These are phyloP conservation scores for Solioccasus polychromus DNA, from an alignment of 768 basidiomycete species.

Conservation along the genomic window DNA sequence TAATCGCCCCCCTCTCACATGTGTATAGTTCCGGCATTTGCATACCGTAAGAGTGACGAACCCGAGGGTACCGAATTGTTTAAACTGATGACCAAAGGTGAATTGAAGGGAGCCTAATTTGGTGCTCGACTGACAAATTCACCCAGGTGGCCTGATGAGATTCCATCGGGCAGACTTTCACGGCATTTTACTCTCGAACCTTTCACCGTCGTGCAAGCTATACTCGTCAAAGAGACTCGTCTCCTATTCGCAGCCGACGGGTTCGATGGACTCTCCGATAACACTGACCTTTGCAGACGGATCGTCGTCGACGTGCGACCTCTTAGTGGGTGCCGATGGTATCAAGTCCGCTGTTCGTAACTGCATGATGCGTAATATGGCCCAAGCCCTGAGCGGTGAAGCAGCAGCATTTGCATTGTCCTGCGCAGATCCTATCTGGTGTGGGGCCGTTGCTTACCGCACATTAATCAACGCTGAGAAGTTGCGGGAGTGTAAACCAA, in stretches of 20 bases:
- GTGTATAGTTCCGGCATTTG: conserved; percentile 47
- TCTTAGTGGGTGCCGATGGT: conserved; percentile 71
- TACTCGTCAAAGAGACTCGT: conserved; percentile 58
- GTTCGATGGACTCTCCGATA: conserved; percentile 32
- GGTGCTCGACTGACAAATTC: conserved; percentile 3
- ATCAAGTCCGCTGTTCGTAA: conserved; percentile 51
- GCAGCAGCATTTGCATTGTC: conserved; percentile 42
- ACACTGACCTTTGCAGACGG: conserved; percentile 62
- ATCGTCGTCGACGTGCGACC: conserved; percentile 54
- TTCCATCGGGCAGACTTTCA: conserved; percentile 74
- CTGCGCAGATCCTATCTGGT: conserved; percentile 54
- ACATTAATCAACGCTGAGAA: conserved; percentile 53
- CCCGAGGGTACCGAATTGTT: conserved; percentile 51
- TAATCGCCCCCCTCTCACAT: neutral
- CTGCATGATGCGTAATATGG: conserved; percentile 33
- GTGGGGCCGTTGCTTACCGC: conserved; percentile 58
- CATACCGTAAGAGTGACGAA: conserved; percentile 62
- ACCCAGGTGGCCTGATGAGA: conserved; percentile 46
- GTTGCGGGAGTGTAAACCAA: conserved; percentile 40
- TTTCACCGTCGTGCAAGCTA: conserved; percentile 45
- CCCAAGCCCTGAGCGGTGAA: conserved; percentile 33
- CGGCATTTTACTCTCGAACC: conserved; percentile 46
- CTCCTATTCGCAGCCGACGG: conserved; percentile 49
- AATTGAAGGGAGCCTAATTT: neutral
- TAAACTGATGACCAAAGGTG: conserved; percentile 56